These are phyloP conservation scores for Phytophthora boehmeriae DNA, from an alignment of 352 stramenopile genomes.

Conservation along the genomic window DNA sequence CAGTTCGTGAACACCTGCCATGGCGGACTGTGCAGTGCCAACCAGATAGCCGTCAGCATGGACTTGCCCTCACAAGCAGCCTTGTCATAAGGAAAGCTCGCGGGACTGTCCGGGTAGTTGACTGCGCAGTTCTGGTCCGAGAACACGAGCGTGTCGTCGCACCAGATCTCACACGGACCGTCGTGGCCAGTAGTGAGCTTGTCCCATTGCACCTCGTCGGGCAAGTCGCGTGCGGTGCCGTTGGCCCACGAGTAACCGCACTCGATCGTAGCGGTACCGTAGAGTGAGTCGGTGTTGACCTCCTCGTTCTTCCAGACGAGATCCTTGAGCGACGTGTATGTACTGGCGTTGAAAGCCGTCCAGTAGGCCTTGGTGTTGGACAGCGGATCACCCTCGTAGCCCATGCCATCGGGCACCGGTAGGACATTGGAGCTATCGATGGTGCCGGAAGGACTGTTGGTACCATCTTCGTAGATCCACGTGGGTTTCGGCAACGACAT, in stretches of 20 bases:
- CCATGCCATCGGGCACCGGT: conserved; percentile 27
- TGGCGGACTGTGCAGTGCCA: conserved; percentile 44
- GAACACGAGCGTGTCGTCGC: conserved; percentile 48
- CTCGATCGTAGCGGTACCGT: conserved; percentile 37
- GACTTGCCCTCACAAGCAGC: conserved; percentile 39
- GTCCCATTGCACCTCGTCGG: conserved; percentile 46
- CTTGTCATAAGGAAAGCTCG: conserved; percentile 48
- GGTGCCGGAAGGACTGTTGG: conserved; percentile 30
- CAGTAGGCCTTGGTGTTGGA: conserved; percentile 40
- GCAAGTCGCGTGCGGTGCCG: conserved; percentile 36
- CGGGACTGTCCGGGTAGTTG: conserved; percentile 34
- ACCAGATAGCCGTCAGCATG: conserved; percentile 41
- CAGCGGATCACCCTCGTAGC: conserved; percentile 32
- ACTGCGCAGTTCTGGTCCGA: conserved; percentile 47
- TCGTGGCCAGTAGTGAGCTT: conserved; percentile 42
- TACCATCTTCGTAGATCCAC: conserved; percentile 32
- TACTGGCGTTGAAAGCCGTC: conserved; percentile 42
- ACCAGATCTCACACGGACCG: conserved; percentile 61
- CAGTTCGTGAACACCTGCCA: conserved; percentile 66
- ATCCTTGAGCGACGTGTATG: conserved; percentile 57
- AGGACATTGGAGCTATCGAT: conserved; percentile 37
- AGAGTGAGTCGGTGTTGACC: conserved; percentile 39
- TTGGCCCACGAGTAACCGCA: conserved; percentile 47
- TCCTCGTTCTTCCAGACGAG: conserved; percentile 37
- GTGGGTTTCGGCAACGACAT: conserved; percentile 40